A percentile compares a stretch with the other conserved stretches of the same genome.
phyloP scores from a whole-genome alignment of 2,329 filamentous ascomycete species.

The Arthrobotrys conoides region DNA sequence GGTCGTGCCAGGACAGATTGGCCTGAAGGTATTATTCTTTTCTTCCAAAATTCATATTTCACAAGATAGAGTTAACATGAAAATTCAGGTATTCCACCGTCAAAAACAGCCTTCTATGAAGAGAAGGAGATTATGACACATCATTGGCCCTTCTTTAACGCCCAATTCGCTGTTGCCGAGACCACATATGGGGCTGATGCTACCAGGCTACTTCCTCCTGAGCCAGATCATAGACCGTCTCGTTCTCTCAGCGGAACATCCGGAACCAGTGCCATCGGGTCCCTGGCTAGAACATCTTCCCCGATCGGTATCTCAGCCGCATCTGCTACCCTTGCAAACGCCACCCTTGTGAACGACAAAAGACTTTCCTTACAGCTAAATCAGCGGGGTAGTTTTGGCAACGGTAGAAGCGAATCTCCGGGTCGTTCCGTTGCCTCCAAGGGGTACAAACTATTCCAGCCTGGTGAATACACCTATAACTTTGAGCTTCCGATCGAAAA shows the following conservation, averaged over 20 bases:
- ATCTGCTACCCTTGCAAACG: constrained; percentile 67
- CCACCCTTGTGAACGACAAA: constrained; percentile 71
- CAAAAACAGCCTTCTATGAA: constrained; percentile 85
- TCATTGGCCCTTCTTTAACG: constrained; percentile 92
- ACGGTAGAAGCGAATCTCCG: constrained; percentile 80
- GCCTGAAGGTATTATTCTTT: constrained; percentile 78
- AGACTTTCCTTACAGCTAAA: constrained; percentile 83
- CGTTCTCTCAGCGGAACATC: constrained; percentile 68
- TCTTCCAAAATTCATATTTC: background rate
- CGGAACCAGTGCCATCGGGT: constrained; percentile 62
- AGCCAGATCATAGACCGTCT: constrained; percentile 64
- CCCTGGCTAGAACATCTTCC: constrained; percentile 62
- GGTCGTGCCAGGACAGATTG: constrained; percentile 92
- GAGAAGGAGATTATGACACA: constrained; percentile 89
- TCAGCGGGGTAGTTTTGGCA: constrained; percentile 86
- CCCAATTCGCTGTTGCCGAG: constrained; percentile 75
- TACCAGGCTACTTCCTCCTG: constrained; percentile 72
- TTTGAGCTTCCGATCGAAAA: constrained; percentile 89
- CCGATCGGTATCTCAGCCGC: constrained; percentile 64
- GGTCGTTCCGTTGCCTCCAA: constrained; percentile 76
- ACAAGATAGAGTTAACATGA: constrained; percentile 21
- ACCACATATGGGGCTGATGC: constrained; percentile 76
- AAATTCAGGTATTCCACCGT: constrained; percentile 80
- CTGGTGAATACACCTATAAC: constrained; percentile 80
- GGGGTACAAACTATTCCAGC: constrained; percentile 87